Conservation (phyloP, 2,329 filamentous ascomycete genomes). For the Huntiella moniliformis region DNA sequence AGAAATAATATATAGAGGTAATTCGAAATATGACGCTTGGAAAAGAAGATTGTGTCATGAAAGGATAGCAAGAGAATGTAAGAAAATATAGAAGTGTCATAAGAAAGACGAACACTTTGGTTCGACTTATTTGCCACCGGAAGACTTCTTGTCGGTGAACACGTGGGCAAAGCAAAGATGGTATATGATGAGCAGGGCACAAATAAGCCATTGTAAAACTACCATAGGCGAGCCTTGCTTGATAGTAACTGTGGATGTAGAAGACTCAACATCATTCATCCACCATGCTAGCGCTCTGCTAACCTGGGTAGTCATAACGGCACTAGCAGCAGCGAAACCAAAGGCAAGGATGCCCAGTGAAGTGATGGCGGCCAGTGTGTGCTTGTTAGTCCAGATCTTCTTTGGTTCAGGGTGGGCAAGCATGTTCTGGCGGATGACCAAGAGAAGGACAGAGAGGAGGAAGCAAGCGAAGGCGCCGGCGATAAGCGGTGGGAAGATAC, state of each 20-base stretch:
- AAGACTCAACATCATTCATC: slow-evolving; percentile 8
- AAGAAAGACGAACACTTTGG: neutral
- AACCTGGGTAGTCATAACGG: slow-evolving; percentile 11
- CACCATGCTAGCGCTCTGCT: slow-evolving; percentile 9
- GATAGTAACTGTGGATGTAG: slow-evolving; percentile 1
- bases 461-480: slow-evolving; percentile 9
- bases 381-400: slow-evolving; percentile 6
- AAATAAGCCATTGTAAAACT: slow-evolving; percentile 11
- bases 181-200: slow-evolving; percentile 10
- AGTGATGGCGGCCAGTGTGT: slow-evolving; percentile 7
- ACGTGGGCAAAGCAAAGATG: slow-evolving; percentile 10
- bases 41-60: neutral
- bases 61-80: neutral
- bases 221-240: slow-evolving; percentile 5
- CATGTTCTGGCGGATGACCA: slow-evolving; percentile 10
- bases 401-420: slow-evolving; percentile 7
- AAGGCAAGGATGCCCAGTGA: slow-evolving; percentile 8
- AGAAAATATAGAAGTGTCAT: neutral
- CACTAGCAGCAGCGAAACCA: slow-evolving; percentile 9
- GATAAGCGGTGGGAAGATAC: slow-evolving; percentile 11
- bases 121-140: no score
- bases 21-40: neutral
- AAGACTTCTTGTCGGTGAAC: slow-evolving; percentile 8
- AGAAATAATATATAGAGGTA: neutral
- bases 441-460: slow-evolving; percentile 8